Conservation (phyloP, 2,329 filamentous ascomycete genomes). For the Basipetospora chlamydospora region DNA sequence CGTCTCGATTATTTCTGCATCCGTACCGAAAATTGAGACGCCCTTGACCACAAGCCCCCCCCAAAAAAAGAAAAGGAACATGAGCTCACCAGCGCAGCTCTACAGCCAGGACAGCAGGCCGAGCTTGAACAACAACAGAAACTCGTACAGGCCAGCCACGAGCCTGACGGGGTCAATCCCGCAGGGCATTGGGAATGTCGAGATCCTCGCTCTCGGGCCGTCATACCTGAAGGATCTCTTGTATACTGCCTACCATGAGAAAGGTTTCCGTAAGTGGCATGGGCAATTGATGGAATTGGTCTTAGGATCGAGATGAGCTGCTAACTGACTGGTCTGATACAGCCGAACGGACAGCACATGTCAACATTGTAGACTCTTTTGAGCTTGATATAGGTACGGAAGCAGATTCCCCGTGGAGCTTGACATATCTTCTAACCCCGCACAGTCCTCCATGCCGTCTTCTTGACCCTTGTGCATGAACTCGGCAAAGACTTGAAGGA, state of each 20-base stretch:
- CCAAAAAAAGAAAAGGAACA: too few species aligned
- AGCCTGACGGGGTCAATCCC: conserved; percentile 5
- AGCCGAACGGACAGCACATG: conserved; percentile 2
- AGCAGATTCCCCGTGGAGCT: too few species aligned
- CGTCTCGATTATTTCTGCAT: too few species aligned
- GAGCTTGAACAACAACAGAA: conserved; percentile 2
- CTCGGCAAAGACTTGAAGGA: not conserved
- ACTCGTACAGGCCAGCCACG: conserved; percentile 3
- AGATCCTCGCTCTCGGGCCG: not conserved
- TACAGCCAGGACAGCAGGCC: not conserved
- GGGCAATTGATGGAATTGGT: not conserved
- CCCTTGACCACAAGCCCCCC: too few species aligned
- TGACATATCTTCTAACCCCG: not conserved
- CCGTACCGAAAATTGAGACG: too few species aligned
- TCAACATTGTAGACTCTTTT: not conserved
- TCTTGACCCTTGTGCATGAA: conserved; percentile 2
- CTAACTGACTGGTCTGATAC: conserved; percentile 1
- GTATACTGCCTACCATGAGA: conserved; percentile 5
- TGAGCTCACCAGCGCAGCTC: not conserved
- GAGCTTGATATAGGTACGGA: conserved; percentile 3
- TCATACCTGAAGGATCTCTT: conserved; percentile 3
- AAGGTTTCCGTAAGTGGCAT: not conserved
- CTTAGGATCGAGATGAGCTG: not conserved
- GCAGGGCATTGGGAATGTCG: conserved; percentile 3
- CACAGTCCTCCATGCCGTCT: conserved; percentile 1